Base-by-base conservation (phyloP, 768 basidiomycete species). In the Pleurotus citrinopileatus region DNA sequence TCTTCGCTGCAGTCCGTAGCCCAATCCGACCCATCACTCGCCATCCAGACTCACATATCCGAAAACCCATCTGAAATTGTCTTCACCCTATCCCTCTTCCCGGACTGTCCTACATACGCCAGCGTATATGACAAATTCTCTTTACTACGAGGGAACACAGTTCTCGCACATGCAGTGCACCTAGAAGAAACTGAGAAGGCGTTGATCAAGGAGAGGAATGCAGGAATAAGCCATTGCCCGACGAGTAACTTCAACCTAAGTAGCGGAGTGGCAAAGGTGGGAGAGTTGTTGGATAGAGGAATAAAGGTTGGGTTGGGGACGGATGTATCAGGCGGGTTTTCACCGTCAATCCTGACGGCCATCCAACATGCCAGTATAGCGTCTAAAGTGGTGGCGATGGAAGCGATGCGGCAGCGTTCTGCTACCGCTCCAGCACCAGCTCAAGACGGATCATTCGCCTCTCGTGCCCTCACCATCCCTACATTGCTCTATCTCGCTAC, bases 281-380 rank as follows among this genome's bases (percentile, higher is more conserved):
- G 89, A 2, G 71, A 77, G 57, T 85, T 88, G 69, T 74, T 98
- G 10, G 94, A 98, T 67, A 71, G 68, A 42, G 94, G 91, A 2
- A 80, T 98, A 66, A 97, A 97, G 79, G 91, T 98, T 57, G 93
- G 94, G 15, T 73, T 98, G n/a, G 96, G 96, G 2, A 95, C 95
- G 48, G 94, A 96, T 65, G 86, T 90, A 52, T 89, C 92, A 1
- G 96, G 96, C 9, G 95, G 96, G 3, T 91, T 83, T 67, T 83
- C 82, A 8, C 76, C 85, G 2, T 95, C 93, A 3, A 89, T 98
- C 55, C 75, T 97, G 56, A 81, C 76, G 20, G 76, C 79, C 13
- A 78, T 94, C 44, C 87, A 86, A 65, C 80, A 90, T 71, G 80
- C 88, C 38, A 83, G 90, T 73, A 80, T 87, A 44, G 84, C 89